Base-by-base conservation (phyloP, 768 basidiomycete species). In the Termitomyces sp. region DNA sequence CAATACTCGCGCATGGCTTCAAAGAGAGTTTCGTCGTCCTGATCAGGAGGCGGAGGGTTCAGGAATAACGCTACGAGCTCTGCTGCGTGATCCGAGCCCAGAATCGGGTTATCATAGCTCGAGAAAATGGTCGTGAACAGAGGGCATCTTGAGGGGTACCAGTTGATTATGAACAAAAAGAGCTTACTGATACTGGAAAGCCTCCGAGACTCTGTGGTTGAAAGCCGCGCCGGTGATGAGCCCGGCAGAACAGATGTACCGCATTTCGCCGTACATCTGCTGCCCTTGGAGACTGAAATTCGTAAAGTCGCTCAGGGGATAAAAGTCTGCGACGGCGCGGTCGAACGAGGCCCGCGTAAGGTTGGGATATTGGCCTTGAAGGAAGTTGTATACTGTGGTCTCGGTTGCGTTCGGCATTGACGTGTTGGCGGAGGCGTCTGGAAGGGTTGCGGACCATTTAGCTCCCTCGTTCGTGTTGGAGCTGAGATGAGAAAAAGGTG, bases 391-490 rank as follows among this genome's bases (percentile, higher is more conserved):
- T 2, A 77, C 74, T 1, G 73, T 77, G 0, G 61, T 63, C 51
- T 75, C 69, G 4, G 71, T 74, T 0, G 76, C 75, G 48, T 67
- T 67, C 0, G 74, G 68, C 63, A 63, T 68, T 1, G 73, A 73
- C 2, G 77, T 76, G 56, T 77, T 77, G 4, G 75, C 75, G 4
- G 64, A 56, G 12, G 73, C 65, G 37, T 76, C 71, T 10, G 59
- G 58, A 6, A 77, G 63, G 8, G 52, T 55, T 2, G 70, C 68
- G 16, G 75, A 76, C 77, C 77, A 78, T 8, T 65, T 47, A 1
- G 74, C 69, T 18, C 77, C 77, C 62, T 78, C 77, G 59, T 78
- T 63, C 1, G 75, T 73, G 58, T 78, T 78, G 14, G 76, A 75
- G 7, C 72, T 73, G 55, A 14, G 0, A 18, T 14, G 6, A 8